These are phyloP conservation scores for Stevia rebaudiana DNA, from an alignment of 140 eudicot genomes.

Conservation along the genomic window DNA sequence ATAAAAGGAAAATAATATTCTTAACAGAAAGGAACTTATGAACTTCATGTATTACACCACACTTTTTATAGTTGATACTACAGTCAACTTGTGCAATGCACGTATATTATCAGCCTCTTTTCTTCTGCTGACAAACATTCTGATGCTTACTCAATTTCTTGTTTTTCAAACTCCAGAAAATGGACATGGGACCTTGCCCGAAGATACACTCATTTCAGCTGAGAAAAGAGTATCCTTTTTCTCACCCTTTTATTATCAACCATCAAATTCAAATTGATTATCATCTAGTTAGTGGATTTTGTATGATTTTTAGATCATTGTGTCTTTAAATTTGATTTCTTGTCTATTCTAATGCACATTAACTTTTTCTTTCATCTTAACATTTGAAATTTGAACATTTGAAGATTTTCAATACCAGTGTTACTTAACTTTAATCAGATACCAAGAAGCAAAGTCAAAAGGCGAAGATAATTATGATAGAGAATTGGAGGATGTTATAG, in stretches of 20 bases:
- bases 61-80: background rate
- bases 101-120: background rate
- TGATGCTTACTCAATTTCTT: background rate
- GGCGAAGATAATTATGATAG: slow-evolving; percentile 81
- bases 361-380: background rate
- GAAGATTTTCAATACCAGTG: background rate
- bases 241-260: background rate
- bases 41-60: background rate
- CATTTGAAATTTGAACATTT: background rate
- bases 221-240: slow-evolving; percentile 95
- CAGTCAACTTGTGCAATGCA: background rate
- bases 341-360: background rate
- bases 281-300: background rate
- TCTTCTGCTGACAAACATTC: background rate
- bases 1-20: background rate
- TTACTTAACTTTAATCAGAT: slow-evolving; percentile 62
- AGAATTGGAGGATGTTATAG: slow-evolving; percentile 92
- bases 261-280: background rate
- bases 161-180: slow-evolving; percentile 48
- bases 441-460: slow-evolving; percentile 81
- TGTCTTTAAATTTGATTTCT: background rate
- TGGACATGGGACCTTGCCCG: slow-evolving; percentile 99
- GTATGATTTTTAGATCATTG: background rate
- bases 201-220: slow-evolving; percentile 95
- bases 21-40: background rate